Conservation (phyloP, 805 yeast genomes). For the Komagataella phaffii region DNA sequence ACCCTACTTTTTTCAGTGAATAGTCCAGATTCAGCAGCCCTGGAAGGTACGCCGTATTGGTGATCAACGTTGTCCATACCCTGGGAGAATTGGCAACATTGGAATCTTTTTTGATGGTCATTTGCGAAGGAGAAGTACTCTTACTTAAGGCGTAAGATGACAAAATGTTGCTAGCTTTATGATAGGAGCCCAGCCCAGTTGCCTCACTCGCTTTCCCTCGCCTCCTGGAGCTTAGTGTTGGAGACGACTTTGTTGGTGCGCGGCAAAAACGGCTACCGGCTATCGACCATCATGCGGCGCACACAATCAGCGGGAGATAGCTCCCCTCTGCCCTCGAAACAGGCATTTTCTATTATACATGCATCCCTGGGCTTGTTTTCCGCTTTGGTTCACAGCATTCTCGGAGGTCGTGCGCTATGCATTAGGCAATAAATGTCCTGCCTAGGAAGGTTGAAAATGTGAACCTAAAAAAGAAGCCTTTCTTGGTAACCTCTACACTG, state of each 20-base stretch:
- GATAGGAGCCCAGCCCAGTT: neutral
- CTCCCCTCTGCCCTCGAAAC: neutral
- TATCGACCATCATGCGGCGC: too few relatives aligned
- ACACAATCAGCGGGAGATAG: neutral
- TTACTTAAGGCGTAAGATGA: neutral
- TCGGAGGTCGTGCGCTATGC: neutral
- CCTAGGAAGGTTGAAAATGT: neutral
- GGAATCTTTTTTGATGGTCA: conserved; percentile 5
- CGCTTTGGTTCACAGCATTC: too few relatives aligned
- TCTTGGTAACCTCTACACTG: neutral
- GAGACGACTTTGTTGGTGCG: too few relatives aligned
- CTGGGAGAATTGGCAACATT: conserved; percentile 7
- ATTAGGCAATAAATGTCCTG: neutral
- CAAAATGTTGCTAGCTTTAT: neutral
- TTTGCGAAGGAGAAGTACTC: neutral
- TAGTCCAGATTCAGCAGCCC: conserved; percentile 39
- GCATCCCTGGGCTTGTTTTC: neutral
- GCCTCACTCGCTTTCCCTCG: too few relatives aligned
- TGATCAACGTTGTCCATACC: conserved; percentile 45
- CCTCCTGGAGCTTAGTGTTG: too few relatives aligned
- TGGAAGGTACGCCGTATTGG: conserved; percentile 33
- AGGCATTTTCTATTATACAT: neutral
- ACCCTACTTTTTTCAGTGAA: conserved; percentile 26
- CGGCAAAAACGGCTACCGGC: too few relatives aligned
- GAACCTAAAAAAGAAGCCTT: neutral